These are phyloP conservation scores for Phialemoniopsis sp. DNA, from an alignment of 2,329 filamentous ascomycete genomes.

Conservation along the genomic window DNA sequence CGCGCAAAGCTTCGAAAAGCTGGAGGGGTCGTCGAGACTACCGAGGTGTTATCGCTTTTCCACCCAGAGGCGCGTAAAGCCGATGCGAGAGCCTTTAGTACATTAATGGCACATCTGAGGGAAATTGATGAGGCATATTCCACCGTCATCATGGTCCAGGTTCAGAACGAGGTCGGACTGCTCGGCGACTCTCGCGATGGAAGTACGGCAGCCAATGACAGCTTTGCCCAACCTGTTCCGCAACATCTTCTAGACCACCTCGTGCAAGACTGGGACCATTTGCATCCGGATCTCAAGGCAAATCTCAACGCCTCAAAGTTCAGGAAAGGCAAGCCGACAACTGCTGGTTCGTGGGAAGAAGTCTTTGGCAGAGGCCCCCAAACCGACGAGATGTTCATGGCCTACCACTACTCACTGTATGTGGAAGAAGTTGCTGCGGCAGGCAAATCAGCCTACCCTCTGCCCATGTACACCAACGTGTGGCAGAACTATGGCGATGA, in stretches of 20 bases:
- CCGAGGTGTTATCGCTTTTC: conserved; percentile 21
- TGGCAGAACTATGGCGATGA: conserved; percentile 31
- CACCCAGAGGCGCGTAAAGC: conserved; percentile 12
- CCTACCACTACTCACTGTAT: conserved; percentile 24
- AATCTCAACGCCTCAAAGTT: conserved; percentile 4
- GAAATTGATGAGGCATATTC: conserved; percentile 37
- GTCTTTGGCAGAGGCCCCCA: conserved; percentile 19
- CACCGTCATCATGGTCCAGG: conserved; percentile 52
- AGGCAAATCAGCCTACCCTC: conserved; percentile 24
- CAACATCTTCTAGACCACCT: conserved; percentile 11
- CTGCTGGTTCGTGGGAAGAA: conserved; percentile 15
- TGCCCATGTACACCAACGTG: conserved; percentile 28
- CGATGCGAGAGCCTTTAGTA: conserved; percentile 19
- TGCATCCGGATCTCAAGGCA: conserved; percentile 10
- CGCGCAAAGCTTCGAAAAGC: conserved; percentile 19
- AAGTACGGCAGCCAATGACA: conserved; percentile 31
- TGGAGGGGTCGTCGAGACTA: conserved; percentile 14
- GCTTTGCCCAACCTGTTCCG: conserved; percentile 26
- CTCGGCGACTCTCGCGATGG: conserved; percentile 47
- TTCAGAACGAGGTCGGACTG: conserved; percentile 51
- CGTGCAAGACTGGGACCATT: conserved; percentile 1
- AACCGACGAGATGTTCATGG: conserved; percentile 31
- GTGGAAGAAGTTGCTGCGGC: conserved; percentile 26
- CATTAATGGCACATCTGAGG: conserved; percentile 25
- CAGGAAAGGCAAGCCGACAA: neutral